Base-by-base conservation (phyloP, 306 rosid species). In the Hippophae gyantsensis region DNA sequence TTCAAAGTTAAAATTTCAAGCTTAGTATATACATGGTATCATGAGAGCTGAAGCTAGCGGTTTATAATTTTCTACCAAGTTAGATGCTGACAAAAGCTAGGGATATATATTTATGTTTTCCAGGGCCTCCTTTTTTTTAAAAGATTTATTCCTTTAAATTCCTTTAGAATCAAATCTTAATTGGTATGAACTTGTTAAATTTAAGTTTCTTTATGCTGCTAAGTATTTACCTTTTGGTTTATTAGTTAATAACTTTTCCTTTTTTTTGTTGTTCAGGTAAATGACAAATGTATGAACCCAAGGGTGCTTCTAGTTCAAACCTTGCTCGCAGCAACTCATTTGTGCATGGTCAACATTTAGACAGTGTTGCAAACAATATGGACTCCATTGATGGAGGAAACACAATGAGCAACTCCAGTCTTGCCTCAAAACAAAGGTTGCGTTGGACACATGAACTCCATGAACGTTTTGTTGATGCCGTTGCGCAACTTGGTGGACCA, bases 361-460 rank as follows among this genome's bases (percentile, higher is more conserved):
- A 82, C 61, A 71, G 79, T 50, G 79, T 75, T 66, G 70, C 72
- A 65, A 72, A 72, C 65, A 32, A 81, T 8, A 92, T 92, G 99
- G 99, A 92, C 40, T 69, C 76, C 48, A 60, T 65, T 65, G 76
- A 55, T 71, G 96, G 90, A 72, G 90, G 84, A 56, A 86, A 79
- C 71, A 75, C 56, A 75, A 76, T 75, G 40, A 79, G 73, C 76
- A 86, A 78, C 66, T 56, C 95, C 40, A 87, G 83, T 70, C 82
- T 81, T 43, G 52, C 84, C 72, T 88, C 99, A 18, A 92, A 88
- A 78, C 96, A 85, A 60, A 79, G 99, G 54, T 66, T 92, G 58
- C 89, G 95, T 63, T 92, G 99, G 99, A 92, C 99, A 6, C 86
- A 88, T 68, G 99, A 92, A 40, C 86, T 92, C 69, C 99, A 92